Evolutionary conservation across 73 alveolate species (phyloP), one percentile per base, ranked within the genome.

Genomic region (Paramecium sexaurelia): DNA sequence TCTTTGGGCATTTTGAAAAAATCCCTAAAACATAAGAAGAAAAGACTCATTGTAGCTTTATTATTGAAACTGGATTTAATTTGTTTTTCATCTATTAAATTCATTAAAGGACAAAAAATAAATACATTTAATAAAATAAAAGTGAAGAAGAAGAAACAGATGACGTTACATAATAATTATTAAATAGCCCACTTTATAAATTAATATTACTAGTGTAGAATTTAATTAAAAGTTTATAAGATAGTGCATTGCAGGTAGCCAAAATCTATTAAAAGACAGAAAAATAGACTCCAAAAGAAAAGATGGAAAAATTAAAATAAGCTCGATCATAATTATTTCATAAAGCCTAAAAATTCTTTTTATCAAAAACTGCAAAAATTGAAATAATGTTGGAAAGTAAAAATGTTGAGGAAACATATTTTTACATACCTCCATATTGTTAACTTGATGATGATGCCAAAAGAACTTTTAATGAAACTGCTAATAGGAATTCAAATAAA

Each of bases 51-150:
- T 47, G 91, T 33, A 61, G 83, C 26, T 55, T 91, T 55, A 89
- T 93, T 9, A 93, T 93, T 1, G 96, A 93, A 90, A 90, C 91
- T 10, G 96, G 95, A 11, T 93, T 93, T 66, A 71, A 88, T 55
- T 20, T 93, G 22, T 91, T 37, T 91, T 84, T 85, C 55, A 83
- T 93, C 4, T 35, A 69, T 40, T 89, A 57, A 40, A 91, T 68
- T 1, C 84, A 89, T 33, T 45, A 93, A 40, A 94, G 92, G 20
- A 24, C 43, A 22, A 45, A 78, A 45, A 43, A n/a, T 6, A 56
- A 61, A 61, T 7, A 73, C 10, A 11, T 10, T 17, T 78, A 29
- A 41, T 61, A 61, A 37, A 26, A 69, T 75, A 82, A 24, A 13
- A 40, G 7, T 78, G 47, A 78, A 43, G 73, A 37, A 7, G 90